These are phyloP conservation scores for Malus orientalis DNA, from an alignment of 306 rosid species.

Conservation along the genomic window DNA sequence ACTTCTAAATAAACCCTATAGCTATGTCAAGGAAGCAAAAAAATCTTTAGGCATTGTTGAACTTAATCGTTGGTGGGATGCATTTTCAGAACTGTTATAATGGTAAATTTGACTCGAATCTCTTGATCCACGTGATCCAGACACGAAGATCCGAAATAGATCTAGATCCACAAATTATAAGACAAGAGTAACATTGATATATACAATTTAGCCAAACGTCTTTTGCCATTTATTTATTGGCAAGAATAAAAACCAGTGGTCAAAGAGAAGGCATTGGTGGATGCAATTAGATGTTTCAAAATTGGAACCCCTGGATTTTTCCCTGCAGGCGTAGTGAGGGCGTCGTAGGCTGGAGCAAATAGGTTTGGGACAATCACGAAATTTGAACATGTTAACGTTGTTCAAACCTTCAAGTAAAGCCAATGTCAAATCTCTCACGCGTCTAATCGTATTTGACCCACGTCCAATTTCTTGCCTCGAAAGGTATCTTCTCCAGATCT, in stretches of 20 bases:
- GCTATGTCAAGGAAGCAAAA: no score
- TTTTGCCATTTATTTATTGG: no score
- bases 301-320: not conserved
- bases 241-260: not conserved
- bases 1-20: accelerated
- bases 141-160: no score
- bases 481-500: accelerated
- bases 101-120: no score
- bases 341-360: not conserved
- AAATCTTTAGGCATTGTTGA: no score
- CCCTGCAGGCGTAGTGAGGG: not conserved
- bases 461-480: not conserved
- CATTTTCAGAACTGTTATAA: no score
- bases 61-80: no score
- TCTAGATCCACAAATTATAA: no score
- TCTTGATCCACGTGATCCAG: no score
- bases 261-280: not conserved
- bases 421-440: not conserved
- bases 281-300: not conserved
- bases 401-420: not conserved
- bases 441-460: not conserved
- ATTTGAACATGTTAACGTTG: not conserved
- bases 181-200: no score
- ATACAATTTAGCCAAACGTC: no score
- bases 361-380: not conserved